Percentiles rank a stretch among this genome's conserved stretches.
Evolutionary conservation across 768 basidiomycete species (phyloP).

Genomic region (Kockovaella imperatae): DNA sequence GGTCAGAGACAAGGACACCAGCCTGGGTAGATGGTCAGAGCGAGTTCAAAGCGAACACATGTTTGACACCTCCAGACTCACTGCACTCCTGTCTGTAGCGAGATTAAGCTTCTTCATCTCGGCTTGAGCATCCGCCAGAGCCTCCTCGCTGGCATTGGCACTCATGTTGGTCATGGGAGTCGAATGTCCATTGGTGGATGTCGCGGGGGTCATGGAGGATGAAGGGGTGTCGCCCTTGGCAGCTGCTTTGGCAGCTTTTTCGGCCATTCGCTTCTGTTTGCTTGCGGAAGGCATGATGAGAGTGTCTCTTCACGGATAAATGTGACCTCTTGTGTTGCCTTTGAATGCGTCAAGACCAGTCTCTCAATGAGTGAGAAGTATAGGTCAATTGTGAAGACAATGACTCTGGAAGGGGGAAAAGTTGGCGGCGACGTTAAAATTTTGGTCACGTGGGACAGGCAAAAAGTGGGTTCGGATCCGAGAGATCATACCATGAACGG

Average conservation of each 20-base stretch:
- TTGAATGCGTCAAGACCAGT: background rate
- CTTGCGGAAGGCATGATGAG: slow-evolving; percentile 45
- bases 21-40: slow-evolving; percentile 50
- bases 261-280: slow-evolving; percentile 81
- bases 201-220: slow-evolving; percentile 56
- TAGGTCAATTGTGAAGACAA: background rate
- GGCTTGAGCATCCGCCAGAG: slow-evolving; percentile 51
- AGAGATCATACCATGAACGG: too few species aligned
- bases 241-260: slow-evolving; percentile 62
- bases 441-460: slow-evolving; percentile 17
- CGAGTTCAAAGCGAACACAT: background rate
- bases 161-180: slow-evolving; percentile 79
- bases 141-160: slow-evolving; percentile 70
- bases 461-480: background rate
- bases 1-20: slow-evolving; percentile 87
- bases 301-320: background rate
- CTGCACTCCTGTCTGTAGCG: slow-evolving; percentile 74
- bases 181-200: slow-evolving; percentile 56
- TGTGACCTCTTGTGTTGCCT: background rate
- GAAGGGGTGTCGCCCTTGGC: slow-evolving; percentile 36
- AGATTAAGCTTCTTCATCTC: slow-evolving; percentile 79
- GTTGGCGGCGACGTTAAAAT: background rate
- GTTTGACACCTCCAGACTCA: slow-evolving; percentile 7
- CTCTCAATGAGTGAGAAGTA: too few species aligned
- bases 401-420: slow-evolving; percentile 1